phyloP scores from a whole-genome alignment of 192 early-diverging fungal genomes.

The Gonapodya prolifera region DNA sequence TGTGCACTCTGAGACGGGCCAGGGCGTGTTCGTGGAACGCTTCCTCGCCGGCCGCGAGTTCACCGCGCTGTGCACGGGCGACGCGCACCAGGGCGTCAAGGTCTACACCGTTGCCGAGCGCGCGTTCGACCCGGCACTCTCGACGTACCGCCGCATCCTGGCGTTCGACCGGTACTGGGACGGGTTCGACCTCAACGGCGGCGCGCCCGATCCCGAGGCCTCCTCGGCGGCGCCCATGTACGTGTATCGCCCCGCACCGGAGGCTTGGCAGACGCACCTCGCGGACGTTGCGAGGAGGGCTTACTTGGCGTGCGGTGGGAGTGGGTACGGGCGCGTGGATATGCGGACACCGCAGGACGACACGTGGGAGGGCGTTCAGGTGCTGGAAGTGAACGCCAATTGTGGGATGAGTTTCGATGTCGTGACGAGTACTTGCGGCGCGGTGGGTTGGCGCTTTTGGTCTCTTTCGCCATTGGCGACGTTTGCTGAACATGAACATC shows the following conservation, averaged over 20 bases:
- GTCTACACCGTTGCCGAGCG: constrained; percentile 31
- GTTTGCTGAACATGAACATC: too few relatives aligned
- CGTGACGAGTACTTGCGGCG: neutral
- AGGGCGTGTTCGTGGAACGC: constrained; percentile 25
- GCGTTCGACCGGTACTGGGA: constrained; percentile 36
- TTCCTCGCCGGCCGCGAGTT: constrained; percentile 33
- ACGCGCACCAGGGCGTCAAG: constrained; percentile 16
- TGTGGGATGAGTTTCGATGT: constrained; percentile 29
- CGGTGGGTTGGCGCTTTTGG: neutral
- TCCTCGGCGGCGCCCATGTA: constrained; percentile 7
- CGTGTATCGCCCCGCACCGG: constrained; percentile 22
- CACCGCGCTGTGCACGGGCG: constrained; percentile 24
- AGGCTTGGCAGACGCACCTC: constrained; percentile 21
- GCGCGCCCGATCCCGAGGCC: constrained; percentile 1
- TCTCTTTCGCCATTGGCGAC: neutral
- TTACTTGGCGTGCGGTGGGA: constrained; percentile 23
- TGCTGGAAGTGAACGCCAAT: constrained; percentile 36
- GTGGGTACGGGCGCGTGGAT: constrained; percentile 34
- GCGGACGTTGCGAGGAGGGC: constrained; percentile 24
- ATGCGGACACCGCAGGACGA: constrained; percentile 24
- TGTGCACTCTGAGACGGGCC: constrained; percentile 10
- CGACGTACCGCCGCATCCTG: constrained; percentile 20
- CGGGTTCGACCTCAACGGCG: constrained; percentile 23
- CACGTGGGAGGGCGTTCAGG: constrained; percentile 19
- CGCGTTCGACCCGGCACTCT: constrained; percentile 20